Percentiles rank a stretch among this genome's conserved stretches.
Conservation (phyloP, 768 basidiomycete species). For the Gelatoporia subvermispora region DNA sequence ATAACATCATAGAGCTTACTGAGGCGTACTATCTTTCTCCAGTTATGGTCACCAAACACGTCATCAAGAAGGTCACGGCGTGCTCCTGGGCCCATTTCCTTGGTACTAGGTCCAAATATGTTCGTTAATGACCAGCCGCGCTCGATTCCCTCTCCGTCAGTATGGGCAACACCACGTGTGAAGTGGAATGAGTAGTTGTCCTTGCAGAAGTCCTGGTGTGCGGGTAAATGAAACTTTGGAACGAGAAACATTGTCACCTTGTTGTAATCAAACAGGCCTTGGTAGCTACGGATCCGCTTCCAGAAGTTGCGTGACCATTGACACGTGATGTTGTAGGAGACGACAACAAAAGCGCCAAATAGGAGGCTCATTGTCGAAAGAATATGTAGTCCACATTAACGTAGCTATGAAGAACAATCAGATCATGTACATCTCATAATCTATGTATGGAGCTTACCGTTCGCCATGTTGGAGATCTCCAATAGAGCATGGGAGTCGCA, state of each 20-base stretch:
- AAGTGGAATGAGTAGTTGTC: slow-evolving; percentile 27
- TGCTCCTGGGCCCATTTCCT: slow-evolving; percentile 32
- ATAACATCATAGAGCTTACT: slow-evolving; percentile 19
- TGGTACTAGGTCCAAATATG: slow-evolving; percentile 24
- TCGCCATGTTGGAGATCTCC: slow-evolving; percentile 24
- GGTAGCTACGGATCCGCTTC: neutral
- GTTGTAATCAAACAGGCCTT: neutral
- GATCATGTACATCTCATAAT: neutral
- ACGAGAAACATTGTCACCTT: slow-evolving; percentile 17
- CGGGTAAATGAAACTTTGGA: slow-evolving; percentile 35
- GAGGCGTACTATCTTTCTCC: slow-evolving; percentile 27
- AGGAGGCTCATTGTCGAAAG: neutral
- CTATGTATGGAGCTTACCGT: slow-evolving; percentile 10
- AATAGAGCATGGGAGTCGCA: slow-evolving; percentile 15
- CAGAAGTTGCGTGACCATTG: slow-evolving; percentile 16
- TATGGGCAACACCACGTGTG: slow-evolving; percentile 21
- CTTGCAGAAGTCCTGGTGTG: slow-evolving; percentile 27
- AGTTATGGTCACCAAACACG: slow-evolving; percentile 29
- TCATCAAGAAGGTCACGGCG: slow-evolving; percentile 33
- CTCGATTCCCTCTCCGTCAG: slow-evolving; percentile 36
- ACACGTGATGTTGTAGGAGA: slow-evolving; percentile 21
- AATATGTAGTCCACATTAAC: slow-evolving; percentile 22
- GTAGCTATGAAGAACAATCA: slow-evolving; percentile 9
- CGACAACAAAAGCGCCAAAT: neutral
- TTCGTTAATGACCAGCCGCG: slow-evolving; percentile 32